These are phyloP conservation scores for Paxillus ammoniavirescens DNA, from an alignment of 768 basidiomycete species.

Conservation along the genomic window DNA sequence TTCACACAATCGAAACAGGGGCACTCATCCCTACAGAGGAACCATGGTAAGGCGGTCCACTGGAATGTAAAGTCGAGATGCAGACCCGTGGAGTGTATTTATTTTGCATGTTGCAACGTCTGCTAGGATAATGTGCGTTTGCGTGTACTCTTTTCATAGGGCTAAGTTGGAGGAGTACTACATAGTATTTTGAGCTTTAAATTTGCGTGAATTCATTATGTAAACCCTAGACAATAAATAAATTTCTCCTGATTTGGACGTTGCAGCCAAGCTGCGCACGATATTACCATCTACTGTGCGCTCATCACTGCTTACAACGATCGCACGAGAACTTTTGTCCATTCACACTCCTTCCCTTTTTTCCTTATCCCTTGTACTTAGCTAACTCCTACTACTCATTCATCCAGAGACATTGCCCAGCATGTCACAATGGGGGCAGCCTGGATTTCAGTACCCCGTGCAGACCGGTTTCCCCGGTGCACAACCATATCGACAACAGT, in stretches of 20 bases:
- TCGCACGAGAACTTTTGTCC: neutral
- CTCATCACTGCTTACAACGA: conserved; percentile 1
- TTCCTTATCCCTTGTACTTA: neutral
- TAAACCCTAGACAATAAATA: no score
- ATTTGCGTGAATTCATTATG: no score
- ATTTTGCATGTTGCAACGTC: no score
- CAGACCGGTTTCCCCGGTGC: conserved; percentile 62
- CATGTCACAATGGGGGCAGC: conserved; percentile 82
- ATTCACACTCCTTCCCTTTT: neutral
- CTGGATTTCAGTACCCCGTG: conserved; percentile 69
- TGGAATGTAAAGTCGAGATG: no score
- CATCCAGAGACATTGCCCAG: conserved; percentile 12
- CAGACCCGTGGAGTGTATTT: no score
- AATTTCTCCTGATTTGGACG: conserved; percentile 1
- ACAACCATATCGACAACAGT: conserved; percentile 48
- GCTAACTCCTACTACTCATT: neutral
- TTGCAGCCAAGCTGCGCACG: conserved; percentile 12
- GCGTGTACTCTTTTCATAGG: no score
- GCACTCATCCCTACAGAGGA: no score
- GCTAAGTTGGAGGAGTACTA: no score
- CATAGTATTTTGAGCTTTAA: no score
- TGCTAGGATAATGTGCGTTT: no score
- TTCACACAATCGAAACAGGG: no score
- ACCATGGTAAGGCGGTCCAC: no score
- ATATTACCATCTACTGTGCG: neutral